phyloP scores from a whole-genome alignment of 78 protist species.

The Dictyostelium purpureum region DNA sequence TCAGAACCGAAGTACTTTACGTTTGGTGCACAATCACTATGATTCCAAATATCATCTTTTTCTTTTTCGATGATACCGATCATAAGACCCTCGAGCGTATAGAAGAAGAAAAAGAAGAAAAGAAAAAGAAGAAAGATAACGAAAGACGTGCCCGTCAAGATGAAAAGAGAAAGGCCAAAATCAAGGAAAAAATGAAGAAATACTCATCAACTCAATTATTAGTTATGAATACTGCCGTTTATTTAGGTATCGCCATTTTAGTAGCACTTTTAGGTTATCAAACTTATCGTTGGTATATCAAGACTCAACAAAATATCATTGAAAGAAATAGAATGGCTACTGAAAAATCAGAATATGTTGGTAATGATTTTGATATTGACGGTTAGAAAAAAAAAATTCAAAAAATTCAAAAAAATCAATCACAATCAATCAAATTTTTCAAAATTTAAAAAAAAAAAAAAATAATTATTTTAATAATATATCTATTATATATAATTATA shows the following conservation, averaged over 20 bases:
- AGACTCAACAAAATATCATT: slow-evolving; percentile 60
- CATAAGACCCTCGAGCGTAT: slow-evolving; percentile 29
- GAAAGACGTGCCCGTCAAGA: slow-evolving; percentile 24
- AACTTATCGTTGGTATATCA: slow-evolving; percentile 79
- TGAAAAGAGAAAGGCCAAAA: slow-evolving; percentile 29
- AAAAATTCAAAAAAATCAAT: neutral
- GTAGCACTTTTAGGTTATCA: slow-evolving; percentile 47
- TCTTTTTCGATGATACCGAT: slow-evolving; percentile 67
- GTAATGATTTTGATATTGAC: slow-evolving; percentile 9
- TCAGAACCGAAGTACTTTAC: slow-evolving; percentile 41
- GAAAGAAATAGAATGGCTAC: slow-evolving; percentile 22
- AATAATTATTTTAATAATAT: neutral
- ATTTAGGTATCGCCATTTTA: slow-evolving; percentile 5
- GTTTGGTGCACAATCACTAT: slow-evolving; percentile 73
- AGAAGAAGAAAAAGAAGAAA: slow-evolving; percentile 48
- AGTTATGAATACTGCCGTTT: slow-evolving; percentile 23
- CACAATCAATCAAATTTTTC: too few species aligned
- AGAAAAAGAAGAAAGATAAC: slow-evolving; percentile 39
- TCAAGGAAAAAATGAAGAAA: slow-evolving; percentile 35
- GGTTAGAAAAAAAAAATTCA: neutral
- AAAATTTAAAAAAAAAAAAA: neutral
- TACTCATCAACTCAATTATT: slow-evolving; percentile 45
- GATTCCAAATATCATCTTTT: slow-evolving; percentile 65
- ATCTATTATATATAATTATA: too few species aligned
- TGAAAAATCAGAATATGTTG: neutral